Evolutionary conservation across 495 filamentous ascomycete genomes (phyloP), one percentile per base, ranked within the genome.

Genomic region (Hypoxylon lenormandii): DNA sequence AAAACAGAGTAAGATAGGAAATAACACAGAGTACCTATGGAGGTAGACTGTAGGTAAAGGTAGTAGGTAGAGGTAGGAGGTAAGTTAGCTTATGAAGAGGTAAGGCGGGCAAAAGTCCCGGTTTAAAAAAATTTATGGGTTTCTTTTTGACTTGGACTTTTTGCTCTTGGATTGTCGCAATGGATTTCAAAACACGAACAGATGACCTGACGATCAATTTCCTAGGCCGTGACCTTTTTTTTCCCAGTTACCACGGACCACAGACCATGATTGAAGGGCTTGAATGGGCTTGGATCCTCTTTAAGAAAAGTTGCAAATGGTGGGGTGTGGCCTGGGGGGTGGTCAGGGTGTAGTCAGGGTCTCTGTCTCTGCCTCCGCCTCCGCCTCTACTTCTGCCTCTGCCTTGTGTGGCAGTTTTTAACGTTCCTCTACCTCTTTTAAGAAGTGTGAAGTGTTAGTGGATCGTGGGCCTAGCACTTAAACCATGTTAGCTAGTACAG

Each of bases 281-380:
- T 58, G 30, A 42, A 47, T 64, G 66, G 59, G 23, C 23, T 61
- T 58, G 30, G 48, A 47, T 64, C 48, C 52, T 47, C 58, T 63
- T 62, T 51, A 43, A 52, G 38, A 61, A 65, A 60, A 50, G 42
- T 61, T 61, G 58, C 16, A 65, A 65, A 65, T 70, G 67, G 67
- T 65, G 67, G 67, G 67, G 67, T 69, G 45, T 46, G 38, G n/a
- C n/a, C n/a, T n/a, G n/a, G n/a, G n/a, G n/a, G n/a, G n/a, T n/a
- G n/a, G n/a, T n/a, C n/a, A n/a, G n/a, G n/a, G n/a, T n/a, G n/a
- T n/a, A n/a, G n/a, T n/a, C n/a, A n/a, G n/a, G n/a, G n/a, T n/a
- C n/a, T n/a, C n/a, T n/a, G n/a, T n/a, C n/a, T n/a, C n/a, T n/a
- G n/a, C n/a, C n/a, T n/a, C n/a, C n/a, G n/a, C n/a, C n/a, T n/a